Evolutionary conservation across 768 basidiomycete species (phyloP).

Genomic region (Lactarius sanguifluus): DNA sequence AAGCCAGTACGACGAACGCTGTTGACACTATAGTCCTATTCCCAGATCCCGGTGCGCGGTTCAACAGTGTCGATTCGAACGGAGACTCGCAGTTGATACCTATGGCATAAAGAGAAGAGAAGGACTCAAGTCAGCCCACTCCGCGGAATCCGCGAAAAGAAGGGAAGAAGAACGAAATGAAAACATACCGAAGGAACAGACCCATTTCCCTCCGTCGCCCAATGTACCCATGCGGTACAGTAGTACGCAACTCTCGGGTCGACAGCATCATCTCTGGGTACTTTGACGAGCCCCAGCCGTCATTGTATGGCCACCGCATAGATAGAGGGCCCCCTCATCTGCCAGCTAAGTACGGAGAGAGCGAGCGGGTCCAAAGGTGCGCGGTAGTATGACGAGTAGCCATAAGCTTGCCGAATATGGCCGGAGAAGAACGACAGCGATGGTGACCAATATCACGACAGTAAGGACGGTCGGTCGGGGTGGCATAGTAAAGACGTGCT

Average conservation of each 20-base stretch:
- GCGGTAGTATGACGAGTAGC: conserved; percentile 9
- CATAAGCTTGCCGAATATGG: background rate
- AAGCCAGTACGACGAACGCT: conserved; percentile 32
- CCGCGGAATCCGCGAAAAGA: too few relatives aligned
- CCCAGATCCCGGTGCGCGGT: conserved; percentile 41
- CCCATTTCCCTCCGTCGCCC: too few relatives aligned
- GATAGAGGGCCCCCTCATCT: conserved; percentile 17
- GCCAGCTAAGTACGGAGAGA: conserved; percentile 12
- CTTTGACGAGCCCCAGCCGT: conserved; percentile 14
- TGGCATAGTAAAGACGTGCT: too few relatives aligned
- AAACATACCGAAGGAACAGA: too few relatives aligned
- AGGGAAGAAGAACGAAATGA: too few relatives aligned
- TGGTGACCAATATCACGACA: too few relatives aligned
- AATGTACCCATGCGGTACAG: conserved; percentile 34
- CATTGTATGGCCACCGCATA: background rate
- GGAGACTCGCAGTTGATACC: background rate
- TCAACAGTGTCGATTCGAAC: too few relatives aligned
- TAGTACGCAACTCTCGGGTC: conserved; percentile 11
- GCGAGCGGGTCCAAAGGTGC: background rate
- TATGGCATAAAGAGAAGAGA: too few relatives aligned
- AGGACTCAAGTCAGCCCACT: too few relatives aligned
- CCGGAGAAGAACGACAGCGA: too few relatives aligned
- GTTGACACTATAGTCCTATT: conserved; percentile 44
- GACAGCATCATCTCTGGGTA: conserved; percentile 1
- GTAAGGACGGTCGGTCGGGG: too few relatives aligned